Base-by-base conservation (phyloP, 2,329 filamentous ascomycete species). In the Talaromyces verruculosus region DNA sequence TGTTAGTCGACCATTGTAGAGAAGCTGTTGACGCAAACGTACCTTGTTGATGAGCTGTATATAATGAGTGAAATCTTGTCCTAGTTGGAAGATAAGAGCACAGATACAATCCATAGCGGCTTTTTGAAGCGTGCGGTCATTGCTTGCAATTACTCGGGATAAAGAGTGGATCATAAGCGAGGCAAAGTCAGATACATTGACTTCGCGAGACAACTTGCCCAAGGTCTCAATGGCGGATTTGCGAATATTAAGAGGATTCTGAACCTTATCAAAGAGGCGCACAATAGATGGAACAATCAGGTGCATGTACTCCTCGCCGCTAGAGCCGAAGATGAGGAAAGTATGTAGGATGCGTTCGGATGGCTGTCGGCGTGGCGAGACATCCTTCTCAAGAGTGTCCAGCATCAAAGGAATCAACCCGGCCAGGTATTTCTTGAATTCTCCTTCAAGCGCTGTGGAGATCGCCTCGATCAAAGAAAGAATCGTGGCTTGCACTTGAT, bases 291-390 rank as follows among this genome's bases (percentile, higher is more conserved):
- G 95, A 61, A 99, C 92, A 70, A 99, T 98, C 62, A 99, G 84
- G 76, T 99, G 95, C 95, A 99, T 99, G 77, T 99, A 99, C 76
- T 99, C 95, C 76, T 99, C 95, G 11, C 91, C 91, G 73, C 93
- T 98, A 0, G 93, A 90, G 0, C 96, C 96, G 75, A 99, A 99
- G 0, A 99, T 91, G 33, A 99, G 82, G 77, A 99, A 97, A 0
- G 94, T 93, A 75, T 98, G 95, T 28, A 99, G 83, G 3, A 99
- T 93, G 71, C 90, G 90, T 75, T 97, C 93, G 0, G 93, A 96
- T 2, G 93, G 90, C 15, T 87, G 85, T n/a, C 92, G 86, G 73
- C 92, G 90, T 1, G 85, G 81, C 0, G 90, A 90, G 8, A 82
- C 84, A 74, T 99, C 95, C 69, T 93, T 91, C 70, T 99, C 94